These are phyloP conservation scores for Phialemoniopsis sp. DNA, from an alignment of 2,329 filamentous ascomycete genomes.

Conservation along the genomic window DNA sequence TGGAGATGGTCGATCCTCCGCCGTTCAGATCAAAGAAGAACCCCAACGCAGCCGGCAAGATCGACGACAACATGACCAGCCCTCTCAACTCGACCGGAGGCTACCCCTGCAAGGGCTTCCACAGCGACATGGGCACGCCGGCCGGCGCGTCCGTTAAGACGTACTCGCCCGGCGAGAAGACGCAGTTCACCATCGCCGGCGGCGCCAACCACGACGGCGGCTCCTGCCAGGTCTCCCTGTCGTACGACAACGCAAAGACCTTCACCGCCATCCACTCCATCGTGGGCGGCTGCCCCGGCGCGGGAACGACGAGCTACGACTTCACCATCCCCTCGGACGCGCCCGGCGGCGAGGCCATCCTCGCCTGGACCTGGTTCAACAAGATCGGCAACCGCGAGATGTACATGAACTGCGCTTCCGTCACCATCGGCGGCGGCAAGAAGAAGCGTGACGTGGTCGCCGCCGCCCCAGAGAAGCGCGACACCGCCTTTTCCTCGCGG, in stretches of 20 bases:
- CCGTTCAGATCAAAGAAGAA: slow-evolving; percentile 52
- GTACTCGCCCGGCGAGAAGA: slow-evolving; percentile 57
- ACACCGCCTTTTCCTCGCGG: slow-evolving; percentile 3
- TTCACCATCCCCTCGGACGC: slow-evolving; percentile 65
- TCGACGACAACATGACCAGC: slow-evolving; percentile 69
- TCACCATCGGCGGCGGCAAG: slow-evolving; percentile 48
- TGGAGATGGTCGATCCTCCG: slow-evolving; percentile 49
- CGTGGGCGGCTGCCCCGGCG: slow-evolving; percentile 48
- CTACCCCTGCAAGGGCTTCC: slow-evolving; percentile 72
- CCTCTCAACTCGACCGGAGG: slow-evolving; percentile 61
- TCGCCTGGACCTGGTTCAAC: slow-evolving; percentile 79
- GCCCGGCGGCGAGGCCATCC: slow-evolving; percentile 55
- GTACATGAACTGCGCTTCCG: slow-evolving; percentile 81
- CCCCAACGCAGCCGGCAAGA: slow-evolving; percentile 33
- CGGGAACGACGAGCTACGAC: slow-evolving; percentile 45
- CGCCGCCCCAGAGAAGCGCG: background rate
- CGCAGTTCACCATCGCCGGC: slow-evolving; percentile 62
- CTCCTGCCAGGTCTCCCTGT: slow-evolving; percentile 72
- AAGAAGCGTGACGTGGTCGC: slow-evolving; percentile 9
- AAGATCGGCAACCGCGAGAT: slow-evolving; percentile 73
- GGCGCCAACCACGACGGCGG: slow-evolving; percentile 64
- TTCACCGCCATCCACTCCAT: slow-evolving; percentile 65
- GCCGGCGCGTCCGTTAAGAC: slow-evolving; percentile 51
- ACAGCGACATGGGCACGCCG: slow-evolving; percentile 40
- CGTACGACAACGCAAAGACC: slow-evolving; percentile 65